These are phyloP conservation scores for Jaenimonas drosophilae DNA, from an alignment of 208 protist species.

Conservation along the genomic window DNA sequence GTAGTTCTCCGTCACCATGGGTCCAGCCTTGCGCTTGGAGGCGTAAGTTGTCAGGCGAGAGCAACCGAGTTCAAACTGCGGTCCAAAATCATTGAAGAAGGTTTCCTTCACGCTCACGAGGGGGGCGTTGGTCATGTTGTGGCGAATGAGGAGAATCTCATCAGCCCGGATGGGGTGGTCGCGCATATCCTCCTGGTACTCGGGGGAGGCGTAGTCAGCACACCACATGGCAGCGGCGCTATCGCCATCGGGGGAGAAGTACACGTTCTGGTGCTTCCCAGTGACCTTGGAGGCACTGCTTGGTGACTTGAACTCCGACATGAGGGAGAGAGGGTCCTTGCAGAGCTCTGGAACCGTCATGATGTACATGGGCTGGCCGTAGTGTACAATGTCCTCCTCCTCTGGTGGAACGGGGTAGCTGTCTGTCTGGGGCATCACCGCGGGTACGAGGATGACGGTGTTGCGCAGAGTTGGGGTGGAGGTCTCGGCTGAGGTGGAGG, in stretches of 20 bases:
- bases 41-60: constrained; percentile 25
- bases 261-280: constrained; percentile 67
- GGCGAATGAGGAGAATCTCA: constrained; percentile 57
- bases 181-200: constrained; percentile 80
- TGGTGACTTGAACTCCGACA: constrained; percentile 55
- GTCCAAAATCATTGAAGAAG: constrained; percentile 81
- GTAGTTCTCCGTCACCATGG: constrained; percentile 37
- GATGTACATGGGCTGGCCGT: constrained; percentile 83
- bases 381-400: constrained; percentile 82
- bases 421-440: constrained; percentile 56
- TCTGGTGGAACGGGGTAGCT: constrained; percentile 54
- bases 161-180: constrained; percentile 66
- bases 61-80: constrained; percentile 72
- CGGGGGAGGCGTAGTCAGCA: constrained; percentile 53
- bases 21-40: constrained; percentile 30
- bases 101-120: constrained; percentile 47
- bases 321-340: constrained; percentile 60
- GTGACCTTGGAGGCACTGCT: constrained; percentile 54
- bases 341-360: constrained; percentile 65
- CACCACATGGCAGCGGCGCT: constrained; percentile 64
- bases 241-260: constrained; percentile 71
- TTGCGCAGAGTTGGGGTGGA: constrained; percentile 55
- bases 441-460: constrained; percentile 58
- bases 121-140: constrained; percentile 68
- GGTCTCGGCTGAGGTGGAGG: constrained; percentile 34